Percentiles rank a stretch among this genome's conserved stretches.
These are phyloP conservation scores for Cicer chorassanicum DNA, from an alignment of 306 rosid genomes.

Conservation along the genomic window DNA sequence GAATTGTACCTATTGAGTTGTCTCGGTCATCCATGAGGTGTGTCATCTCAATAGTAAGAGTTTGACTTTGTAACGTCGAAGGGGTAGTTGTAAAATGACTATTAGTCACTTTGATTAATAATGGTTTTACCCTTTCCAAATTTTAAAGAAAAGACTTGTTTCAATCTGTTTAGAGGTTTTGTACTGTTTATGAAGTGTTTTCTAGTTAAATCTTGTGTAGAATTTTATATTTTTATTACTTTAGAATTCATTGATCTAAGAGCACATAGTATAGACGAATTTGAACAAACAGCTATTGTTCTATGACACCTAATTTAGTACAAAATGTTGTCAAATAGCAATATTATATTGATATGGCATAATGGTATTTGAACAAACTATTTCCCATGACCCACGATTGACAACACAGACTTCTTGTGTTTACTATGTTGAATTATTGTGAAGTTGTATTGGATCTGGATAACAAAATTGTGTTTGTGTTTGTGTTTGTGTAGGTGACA, in stretches of 20 bases:
- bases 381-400: not conserved
- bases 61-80: too few species aligned
- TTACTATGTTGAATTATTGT: constrained; percentile 4
- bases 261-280: not conserved
- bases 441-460: constrained; percentile 30
- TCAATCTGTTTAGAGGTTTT: constrained; percentile 24
- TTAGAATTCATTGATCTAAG: not conserved
- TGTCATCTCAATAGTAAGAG: too few species aligned
- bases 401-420: not conserved
- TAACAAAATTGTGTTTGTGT: constrained; percentile 39
- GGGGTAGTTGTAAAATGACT: too few species aligned
- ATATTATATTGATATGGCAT: not conserved
- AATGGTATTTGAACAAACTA: not conserved
- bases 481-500: constrained; percentile 61
- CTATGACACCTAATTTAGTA: not conserved
- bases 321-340: not conserved
- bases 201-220: constrained; percentile 9
- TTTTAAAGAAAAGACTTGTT: not conserved
- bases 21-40: not conserved
- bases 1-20: constrained; percentile 12
- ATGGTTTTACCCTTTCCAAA: too few species aligned
- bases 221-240: not conserved
- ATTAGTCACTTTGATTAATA: too few species aligned
- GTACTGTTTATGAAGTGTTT: constrained; percentile 6
- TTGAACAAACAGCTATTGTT: not conserved